A percentile compares a stretch with the other conserved stretches of the same genome.
Conservation (phyloP, 2,329 filamentous ascomycete species). For the Colletotrichum tabaci region DNA sequence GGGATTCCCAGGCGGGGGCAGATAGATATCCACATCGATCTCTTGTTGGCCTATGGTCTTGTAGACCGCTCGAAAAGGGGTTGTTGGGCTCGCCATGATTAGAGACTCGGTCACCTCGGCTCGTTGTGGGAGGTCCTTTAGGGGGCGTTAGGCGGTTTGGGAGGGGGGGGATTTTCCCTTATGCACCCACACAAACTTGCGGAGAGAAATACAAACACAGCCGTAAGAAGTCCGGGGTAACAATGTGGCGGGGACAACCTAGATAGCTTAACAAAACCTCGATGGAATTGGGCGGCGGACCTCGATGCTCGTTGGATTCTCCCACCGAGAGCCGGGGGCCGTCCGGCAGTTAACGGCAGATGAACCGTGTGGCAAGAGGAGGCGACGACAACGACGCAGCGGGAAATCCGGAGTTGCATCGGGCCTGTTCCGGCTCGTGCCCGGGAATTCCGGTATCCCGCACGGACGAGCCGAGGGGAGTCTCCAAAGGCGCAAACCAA, state of each 20-base stretch:
- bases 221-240: conserved; percentile 20
- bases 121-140: neutral
- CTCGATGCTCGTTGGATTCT: conserved; percentile 13
- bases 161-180: no score
- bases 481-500: neutral
- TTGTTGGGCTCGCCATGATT: conserved; percentile 38
- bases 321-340: conserved; percentile 11
- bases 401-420: conserved; percentile 12
- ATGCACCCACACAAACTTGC: neutral
- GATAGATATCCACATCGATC: conserved; percentile 50
- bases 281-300: neutral
- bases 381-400: neutral
- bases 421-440: neutral
- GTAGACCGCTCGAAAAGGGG: conserved; percentile 48
- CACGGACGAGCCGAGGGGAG: conserved; percentile 10
- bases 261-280: conserved; percentile 23
- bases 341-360: conserved; percentile 12
- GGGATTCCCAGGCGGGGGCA: conserved; percentile 41
- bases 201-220: neutral
- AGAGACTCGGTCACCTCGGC: conserved; percentile 1
- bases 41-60: conserved; percentile 48
- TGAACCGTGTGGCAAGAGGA: conserved; percentile 14
- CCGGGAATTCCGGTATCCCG: conserved; percentile 12
- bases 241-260: conserved; percentile 25
- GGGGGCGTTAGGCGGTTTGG: no score